Evolutionary conservation across 2,329 filamentous ascomycete genomes (phyloP).

Genomic region (Apiospora aurea): DNA sequence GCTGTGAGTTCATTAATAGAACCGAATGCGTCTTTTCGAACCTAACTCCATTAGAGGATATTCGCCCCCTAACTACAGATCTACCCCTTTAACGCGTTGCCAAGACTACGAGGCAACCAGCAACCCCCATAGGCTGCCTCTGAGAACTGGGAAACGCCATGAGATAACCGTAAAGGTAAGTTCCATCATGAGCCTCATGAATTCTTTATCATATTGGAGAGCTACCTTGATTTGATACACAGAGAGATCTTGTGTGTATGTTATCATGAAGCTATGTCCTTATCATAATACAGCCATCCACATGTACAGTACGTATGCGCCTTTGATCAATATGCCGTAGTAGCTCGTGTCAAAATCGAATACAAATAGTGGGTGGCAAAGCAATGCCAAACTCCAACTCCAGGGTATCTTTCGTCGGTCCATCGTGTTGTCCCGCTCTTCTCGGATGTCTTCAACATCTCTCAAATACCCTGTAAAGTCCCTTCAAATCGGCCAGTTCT

Average conservation of each 20-base stretch:
- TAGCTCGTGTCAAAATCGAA: conserved; percentile 11
- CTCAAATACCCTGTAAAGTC: conserved; percentile 93
- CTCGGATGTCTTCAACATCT: conserved; percentile 69
- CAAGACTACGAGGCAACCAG: background rate
- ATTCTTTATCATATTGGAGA: background rate
- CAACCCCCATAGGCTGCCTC: background rate
- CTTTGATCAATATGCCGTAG: conserved; percentile 2
- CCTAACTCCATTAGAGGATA: conserved; percentile 45
- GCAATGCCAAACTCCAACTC: conserved; percentile 21
- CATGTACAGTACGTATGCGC: background rate
- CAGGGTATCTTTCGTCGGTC: background rate
- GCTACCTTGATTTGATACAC: conserved; percentile 18
- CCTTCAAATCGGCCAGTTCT: conserved; percentile 91
- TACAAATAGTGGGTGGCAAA: conserved; percentile 3
- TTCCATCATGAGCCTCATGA: background rate
- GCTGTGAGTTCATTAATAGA: conserved; percentile 40
- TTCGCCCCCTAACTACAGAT: conserved; percentile 13
- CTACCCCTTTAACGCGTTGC: conserved; percentile 4
- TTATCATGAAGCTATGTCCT: background rate
- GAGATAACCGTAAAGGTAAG: conserved; percentile 10
- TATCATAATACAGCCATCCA: conserved; percentile 6
- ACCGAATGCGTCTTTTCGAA: conserved; percentile 36
- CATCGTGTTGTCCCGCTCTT: background rate
- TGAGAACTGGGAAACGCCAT: conserved; percentile 6
- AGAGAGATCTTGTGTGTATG: background rate